Percentiles rank a stretch among this genome's conserved stretches.
Conservation (phyloP, 83 land plant genomes). For the Picea abies region DNA sequence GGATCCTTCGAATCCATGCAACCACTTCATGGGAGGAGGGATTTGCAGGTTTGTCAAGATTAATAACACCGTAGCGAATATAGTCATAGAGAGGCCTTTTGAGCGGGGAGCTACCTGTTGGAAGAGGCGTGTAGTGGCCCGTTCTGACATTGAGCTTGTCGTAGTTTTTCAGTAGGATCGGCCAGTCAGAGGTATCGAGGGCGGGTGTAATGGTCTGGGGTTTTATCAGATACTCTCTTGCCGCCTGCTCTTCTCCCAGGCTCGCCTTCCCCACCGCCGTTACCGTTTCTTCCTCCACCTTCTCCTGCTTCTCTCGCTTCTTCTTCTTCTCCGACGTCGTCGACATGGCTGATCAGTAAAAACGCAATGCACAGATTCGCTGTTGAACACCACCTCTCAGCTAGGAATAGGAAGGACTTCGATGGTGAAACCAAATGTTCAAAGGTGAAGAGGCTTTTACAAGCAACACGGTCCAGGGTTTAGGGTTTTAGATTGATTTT, state of each 20-base stretch:
- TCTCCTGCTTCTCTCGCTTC: constrained; percentile 3
- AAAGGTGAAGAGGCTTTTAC: too few species aligned
- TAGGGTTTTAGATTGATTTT: too few species aligned
- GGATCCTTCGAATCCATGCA: constrained; percentile 81
- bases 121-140: constrained; percentile 85
- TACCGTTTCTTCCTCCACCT: neutral
- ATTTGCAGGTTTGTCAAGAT: constrained; percentile 80
- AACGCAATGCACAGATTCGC: too few species aligned
- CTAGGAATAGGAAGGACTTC: too few species aligned
- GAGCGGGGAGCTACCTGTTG: constrained; percentile 72
- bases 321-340: constrained; percentile 1
- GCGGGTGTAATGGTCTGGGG: constrained; percentile 68
- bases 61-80: constrained; percentile 71
- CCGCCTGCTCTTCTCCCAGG: constrained; percentile 1
- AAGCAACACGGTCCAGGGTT: too few species aligned
- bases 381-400: too few species aligned
- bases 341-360: neutral
- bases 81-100: constrained; percentile 76
- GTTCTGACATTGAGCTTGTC: constrained; percentile 81
- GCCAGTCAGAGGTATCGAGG: constrained; percentile 76
- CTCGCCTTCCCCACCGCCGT: neutral
- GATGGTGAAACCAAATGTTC: too few species aligned
- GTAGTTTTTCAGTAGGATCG: constrained; percentile 82
- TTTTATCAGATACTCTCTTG: constrained; percentile 49
- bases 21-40: constrained; percentile 89